Evolutionary conservation across 768 basidiomycete genomes (phyloP).

Genomic region (Termitomyces sp.): DNA sequence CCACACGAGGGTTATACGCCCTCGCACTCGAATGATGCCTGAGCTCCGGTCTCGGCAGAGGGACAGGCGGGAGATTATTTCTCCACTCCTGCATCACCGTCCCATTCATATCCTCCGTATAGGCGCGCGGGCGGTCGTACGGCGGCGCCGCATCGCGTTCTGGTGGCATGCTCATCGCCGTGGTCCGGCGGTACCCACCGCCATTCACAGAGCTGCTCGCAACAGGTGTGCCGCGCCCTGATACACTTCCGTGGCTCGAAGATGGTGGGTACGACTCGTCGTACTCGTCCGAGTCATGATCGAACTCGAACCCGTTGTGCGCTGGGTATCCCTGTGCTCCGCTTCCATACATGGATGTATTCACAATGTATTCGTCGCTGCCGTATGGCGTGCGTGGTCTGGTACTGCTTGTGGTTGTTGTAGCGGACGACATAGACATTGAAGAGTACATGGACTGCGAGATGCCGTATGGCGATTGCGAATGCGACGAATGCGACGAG

Average conservation of each 20-base stretch:
- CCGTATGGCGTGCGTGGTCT: conserved; percentile 30
- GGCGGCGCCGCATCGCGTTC: conserved; percentile 48
- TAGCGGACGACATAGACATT: conserved; percentile 19
- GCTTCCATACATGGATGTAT: conserved; percentile 26
- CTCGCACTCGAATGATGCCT: conserved; percentile 20
- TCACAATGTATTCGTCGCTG: conserved; percentile 35
- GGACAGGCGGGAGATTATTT: conserved; percentile 40
- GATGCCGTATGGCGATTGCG: conserved; percentile 20
- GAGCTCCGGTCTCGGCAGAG: conserved; percentile 17
- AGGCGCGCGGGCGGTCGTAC: conserved; percentile 58
- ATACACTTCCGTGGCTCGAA: conserved; percentile 34
- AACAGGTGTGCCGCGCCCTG: conserved; percentile 75
- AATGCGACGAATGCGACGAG: conserved; percentile 14
- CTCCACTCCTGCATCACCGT: conserved; percentile 65
- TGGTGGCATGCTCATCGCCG: conserved; percentile 54
- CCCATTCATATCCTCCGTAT: conserved; percentile 67
- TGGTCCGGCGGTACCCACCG: conserved; percentile 48
- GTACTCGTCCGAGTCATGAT: conserved; percentile 67
- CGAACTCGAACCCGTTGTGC: conserved; percentile 69
- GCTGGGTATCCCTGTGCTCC: conserved; percentile 58
- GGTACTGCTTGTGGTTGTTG: conserved; percentile 30
- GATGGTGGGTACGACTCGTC: conserved; percentile 73
- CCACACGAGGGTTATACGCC: conserved; percentile 44
- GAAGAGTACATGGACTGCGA: conserved; percentile 28
- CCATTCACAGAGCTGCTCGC: neutral